Evolutionary conservation across 768 basidiomycete species (phyloP).

Genomic region (Amanita rubescens): DNA sequence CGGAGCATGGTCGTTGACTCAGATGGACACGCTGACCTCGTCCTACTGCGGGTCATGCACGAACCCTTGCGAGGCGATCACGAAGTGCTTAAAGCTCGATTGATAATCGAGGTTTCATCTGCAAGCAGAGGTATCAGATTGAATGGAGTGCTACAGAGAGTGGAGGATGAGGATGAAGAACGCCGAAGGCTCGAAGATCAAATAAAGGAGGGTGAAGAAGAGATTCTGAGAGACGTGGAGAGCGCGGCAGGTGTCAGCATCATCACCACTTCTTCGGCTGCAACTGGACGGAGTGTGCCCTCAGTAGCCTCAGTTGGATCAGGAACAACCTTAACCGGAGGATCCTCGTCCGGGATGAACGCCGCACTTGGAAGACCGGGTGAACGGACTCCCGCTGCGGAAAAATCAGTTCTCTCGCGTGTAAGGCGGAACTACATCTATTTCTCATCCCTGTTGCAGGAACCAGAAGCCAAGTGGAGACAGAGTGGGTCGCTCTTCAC

Average conservation of each 20-base stretch:
- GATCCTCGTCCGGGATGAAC: neutral
- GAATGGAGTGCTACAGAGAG: slow-evolving; percentile 73
- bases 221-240: slow-evolving; percentile 66
- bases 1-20: slow-evolving; percentile 23
- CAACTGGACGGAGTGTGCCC: slow-evolving; percentile 39
- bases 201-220: slow-evolving; percentile 43
- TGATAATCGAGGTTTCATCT: slow-evolving; percentile 75
- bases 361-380: slow-evolving; percentile 24
- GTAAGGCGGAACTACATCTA: slow-evolving; percentile 95
- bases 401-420: slow-evolving; percentile 79
- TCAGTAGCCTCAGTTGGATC: slow-evolving; percentile 23
- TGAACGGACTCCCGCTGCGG: slow-evolving; percentile 52
- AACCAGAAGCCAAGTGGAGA: slow-evolving; percentile 97
- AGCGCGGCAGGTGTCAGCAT: slow-evolving; percentile 66
- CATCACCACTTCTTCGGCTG: slow-evolving; percentile 54
- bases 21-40: slow-evolving; percentile 34
- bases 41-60: slow-evolving; percentile 66
- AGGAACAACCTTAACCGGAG: neutral
- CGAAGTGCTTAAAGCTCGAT: slow-evolving; percentile 71
- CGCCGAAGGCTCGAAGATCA: too few species aligned
- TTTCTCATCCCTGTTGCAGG: slow-evolving; percentile 93
- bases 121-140: slow-evolving; percentile 72
- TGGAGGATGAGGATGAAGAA: slow-evolving; percentile 59
- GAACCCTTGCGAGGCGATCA: slow-evolving; percentile 63
- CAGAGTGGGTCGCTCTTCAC: slow-evolving; percentile 47